Evolutionary conservation across 176 grass and related monocot species (phyloP).

Genomic region (Carex scoparia): DNA sequence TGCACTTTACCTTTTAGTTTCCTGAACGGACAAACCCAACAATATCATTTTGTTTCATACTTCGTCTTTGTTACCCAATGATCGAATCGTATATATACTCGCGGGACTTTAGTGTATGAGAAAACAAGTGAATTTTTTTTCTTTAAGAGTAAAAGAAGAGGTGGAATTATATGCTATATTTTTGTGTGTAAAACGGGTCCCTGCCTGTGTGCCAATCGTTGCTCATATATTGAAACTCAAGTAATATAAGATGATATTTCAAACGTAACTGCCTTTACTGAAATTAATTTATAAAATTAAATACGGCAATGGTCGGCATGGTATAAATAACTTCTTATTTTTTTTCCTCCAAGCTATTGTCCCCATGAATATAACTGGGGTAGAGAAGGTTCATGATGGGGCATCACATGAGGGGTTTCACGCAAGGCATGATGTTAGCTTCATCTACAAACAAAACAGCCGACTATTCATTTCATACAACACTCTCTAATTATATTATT

Average conservation of each 20-base stretch:
- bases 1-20: neutral
- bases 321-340: neutral
- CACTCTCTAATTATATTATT: conserved; percentile 20
- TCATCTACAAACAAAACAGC: conserved; percentile 93
- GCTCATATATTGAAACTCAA: neutral
- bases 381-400: conserved; percentile 59
- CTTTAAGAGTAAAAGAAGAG: neutral
- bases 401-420: conserved; percentile 90
- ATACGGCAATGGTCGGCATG: neutral
- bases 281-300: neutral
- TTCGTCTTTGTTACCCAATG: no score
- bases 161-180: neutral
- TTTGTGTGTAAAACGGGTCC: neutral
- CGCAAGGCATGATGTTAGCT: conserved; percentile 99
- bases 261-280: neutral
- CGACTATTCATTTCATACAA: conserved; percentile 27
- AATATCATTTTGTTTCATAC: no score
- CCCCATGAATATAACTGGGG: conserved; percentile 21
- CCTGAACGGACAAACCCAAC: neutral
- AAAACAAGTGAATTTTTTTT: neutral
- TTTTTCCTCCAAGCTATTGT: neutral
- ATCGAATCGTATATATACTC: no score
- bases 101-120: neutral
- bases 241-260: neutral
- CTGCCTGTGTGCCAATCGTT: neutral